These are phyloP conservation scores for Lonicera japonica DNA, from an alignment of 129 eudicot species.

Conservation along the genomic window DNA sequence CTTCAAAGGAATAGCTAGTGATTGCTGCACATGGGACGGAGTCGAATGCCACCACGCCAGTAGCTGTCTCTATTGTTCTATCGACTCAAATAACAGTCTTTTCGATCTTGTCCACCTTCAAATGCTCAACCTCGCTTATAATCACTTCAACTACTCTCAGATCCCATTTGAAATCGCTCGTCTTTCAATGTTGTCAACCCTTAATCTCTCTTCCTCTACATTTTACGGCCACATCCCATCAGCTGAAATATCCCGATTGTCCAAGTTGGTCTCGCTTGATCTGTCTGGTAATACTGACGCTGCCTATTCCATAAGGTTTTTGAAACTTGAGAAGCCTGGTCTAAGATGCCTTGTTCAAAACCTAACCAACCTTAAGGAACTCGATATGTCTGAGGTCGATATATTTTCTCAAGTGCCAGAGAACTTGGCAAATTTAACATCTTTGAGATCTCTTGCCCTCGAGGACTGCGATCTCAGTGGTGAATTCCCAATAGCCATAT, in stretches of 20 bases:
- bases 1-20: not conserved
- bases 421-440: conserved; percentile 12
- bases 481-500: conserved; percentile 17
- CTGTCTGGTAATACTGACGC: not conserved
- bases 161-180: conserved; percentile 14
- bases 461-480: conserved; percentile 3
- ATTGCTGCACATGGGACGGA: conserved; percentile 19
- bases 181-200: not conserved
- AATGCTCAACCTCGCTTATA: conserved; percentile 11
- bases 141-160: not conserved
- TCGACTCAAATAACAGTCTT: conserved; percentile 7
- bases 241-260: not conserved
- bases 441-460: too few relatives aligned
- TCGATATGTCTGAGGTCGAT: conserved; percentile 8
- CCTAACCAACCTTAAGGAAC: conserved; percentile 10
- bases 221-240: conserved; percentile 8
- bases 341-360: too few relatives aligned
- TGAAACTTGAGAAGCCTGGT: not conserved
- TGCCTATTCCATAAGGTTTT: too few relatives aligned
- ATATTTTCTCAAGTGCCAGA: conserved; percentile 11
- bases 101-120: conserved; percentile 9
- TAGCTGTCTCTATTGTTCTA: conserved; percentile 6
- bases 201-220: not conserved
- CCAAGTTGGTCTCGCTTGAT: conserved; percentile 11
- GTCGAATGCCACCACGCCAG: conserved; percentile 2